Evolutionary conservation across 768 basidiomycete genomes (phyloP), one percentile per base, ranked within the genome.

Genomic region (Leccinellum rugosiceps): DNA sequence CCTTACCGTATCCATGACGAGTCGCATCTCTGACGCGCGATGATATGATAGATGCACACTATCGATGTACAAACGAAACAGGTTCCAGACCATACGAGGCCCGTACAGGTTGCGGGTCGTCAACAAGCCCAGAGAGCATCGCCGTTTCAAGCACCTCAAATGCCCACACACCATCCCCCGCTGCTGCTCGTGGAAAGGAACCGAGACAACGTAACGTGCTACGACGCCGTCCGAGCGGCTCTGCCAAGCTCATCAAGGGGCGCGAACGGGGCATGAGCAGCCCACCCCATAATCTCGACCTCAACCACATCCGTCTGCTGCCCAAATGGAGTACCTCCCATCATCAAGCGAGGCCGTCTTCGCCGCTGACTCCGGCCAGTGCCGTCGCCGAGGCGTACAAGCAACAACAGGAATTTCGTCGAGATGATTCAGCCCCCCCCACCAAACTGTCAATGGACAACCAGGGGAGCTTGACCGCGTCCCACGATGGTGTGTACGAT

Each of bases 351-450:
- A 21, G 28, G 6, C 1, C 26, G 4, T 14, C 57, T 53, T 52
- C 56, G 30, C 26, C 65, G 7, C 69, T 81, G 23, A 82, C 81
- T 1, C 79, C 81, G 2, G 79, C 80, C 0, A 72, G 75, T 1
- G 76, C 76, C 1, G 76, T 82, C 34, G 78, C 71, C 3, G 75
- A 75, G 34, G 78, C 80, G 10, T 83, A 83, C 64, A 80, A 78
- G 41, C 41, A 43, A 64, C 75, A 75, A 47, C 80, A 78, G 52
- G 74, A 75, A 50, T 63, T 72, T 19, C 58, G 49, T 58, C 44
- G 61, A 49, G 56, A 64, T 6, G 60, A 62, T 8, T 26, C 26
- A 1, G 11, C 41, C 41, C 57, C 50, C 50, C 53, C 38, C 35
- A 26, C 57, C 52, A 65, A 71, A 53, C 52, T 66, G 19, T 67